Conservation (phyloP, 108 stramenopile genomes). For the Cyclotella baltica region DNA sequence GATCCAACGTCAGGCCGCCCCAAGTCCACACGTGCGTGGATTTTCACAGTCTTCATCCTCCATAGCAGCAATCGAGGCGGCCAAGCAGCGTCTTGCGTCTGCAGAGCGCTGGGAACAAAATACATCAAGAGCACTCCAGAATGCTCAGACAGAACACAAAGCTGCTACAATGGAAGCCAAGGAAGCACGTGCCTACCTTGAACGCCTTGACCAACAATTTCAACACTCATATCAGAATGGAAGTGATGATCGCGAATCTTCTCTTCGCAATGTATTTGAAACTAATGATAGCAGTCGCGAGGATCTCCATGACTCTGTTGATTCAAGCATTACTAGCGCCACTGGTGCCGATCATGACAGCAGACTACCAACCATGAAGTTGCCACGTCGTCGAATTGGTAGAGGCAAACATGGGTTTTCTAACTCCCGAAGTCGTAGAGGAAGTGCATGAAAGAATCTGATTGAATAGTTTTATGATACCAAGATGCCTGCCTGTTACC, state of each 20-base stretch:
- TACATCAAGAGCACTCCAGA: neutral
- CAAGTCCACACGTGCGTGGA: neutral
- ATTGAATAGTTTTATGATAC: neutral
- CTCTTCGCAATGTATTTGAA: neutral
- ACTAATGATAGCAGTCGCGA: neutral
- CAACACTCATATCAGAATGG: neutral
- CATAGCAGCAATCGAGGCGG: neutral
- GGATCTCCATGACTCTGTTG: neutral
- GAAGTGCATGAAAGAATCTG: too few relatives aligned
- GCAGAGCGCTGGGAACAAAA: neutral
- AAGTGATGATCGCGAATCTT: neutral
- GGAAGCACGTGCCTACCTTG: neutral
- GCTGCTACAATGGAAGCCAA: neutral
- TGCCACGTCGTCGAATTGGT: neutral
- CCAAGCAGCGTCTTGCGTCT: neutral
- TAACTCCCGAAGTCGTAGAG: neutral
- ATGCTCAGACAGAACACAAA: conserved; percentile 1
- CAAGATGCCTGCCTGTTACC: too few relatives aligned
- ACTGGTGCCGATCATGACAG: neutral
- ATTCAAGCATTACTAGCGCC: neutral
- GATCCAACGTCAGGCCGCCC: neutral
- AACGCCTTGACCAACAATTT: neutral
- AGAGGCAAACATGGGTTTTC: neutral
- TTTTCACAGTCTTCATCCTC: neutral
- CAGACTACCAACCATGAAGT: neutral